Conservation (phyloP, 345 rosid genomes). For the Rhodomyrtus tomentosa region DNA sequence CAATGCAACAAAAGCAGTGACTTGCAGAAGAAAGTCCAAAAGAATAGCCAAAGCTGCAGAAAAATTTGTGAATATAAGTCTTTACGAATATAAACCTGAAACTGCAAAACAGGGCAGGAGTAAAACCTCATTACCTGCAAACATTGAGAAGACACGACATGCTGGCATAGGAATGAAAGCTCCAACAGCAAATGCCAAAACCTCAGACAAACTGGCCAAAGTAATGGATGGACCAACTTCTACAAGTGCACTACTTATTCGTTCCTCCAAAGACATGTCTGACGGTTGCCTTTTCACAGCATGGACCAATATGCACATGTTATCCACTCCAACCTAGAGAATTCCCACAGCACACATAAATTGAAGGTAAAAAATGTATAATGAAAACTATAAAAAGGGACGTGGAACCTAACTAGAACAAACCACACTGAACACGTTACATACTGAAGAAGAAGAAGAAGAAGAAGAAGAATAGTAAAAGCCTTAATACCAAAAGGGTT, state of each 20-base stretch:
- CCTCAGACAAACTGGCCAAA: slow-evolving; percentile 90
- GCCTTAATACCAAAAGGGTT: background rate
- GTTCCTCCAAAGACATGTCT: slow-evolving; percentile 60
- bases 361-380: background rate
- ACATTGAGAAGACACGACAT: slow-evolving; percentile 92
- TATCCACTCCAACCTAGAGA: slow-evolving; percentile 88
- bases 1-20: slow-evolving; percentile 54
- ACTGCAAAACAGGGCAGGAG: background rate
- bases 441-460: background rate
- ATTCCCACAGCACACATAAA: background rate
- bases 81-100: background rate
- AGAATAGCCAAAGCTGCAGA: slow-evolving; percentile 47
- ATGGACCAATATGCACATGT: slow-evolving; percentile 96
- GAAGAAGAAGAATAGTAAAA: background rate
- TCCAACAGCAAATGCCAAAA: slow-evolving; percentile 96
- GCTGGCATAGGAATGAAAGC: slow-evolving; percentile 96
- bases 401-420: background rate
- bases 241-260: slow-evolving; percentile 87
- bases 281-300: slow-evolving; percentile 82
- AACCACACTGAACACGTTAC: background rate
- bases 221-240: slow-evolving; percentile 99
- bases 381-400: background rate
- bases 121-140: slow-evolving; percentile 55
- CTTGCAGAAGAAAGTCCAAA: slow-evolving; percentile 53
- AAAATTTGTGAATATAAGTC: background rate